These are phyloP conservation scores for Mortierella claussenii DNA, from an alignment of 192 early-diverging fungal species.

Conservation along the genomic window DNA sequence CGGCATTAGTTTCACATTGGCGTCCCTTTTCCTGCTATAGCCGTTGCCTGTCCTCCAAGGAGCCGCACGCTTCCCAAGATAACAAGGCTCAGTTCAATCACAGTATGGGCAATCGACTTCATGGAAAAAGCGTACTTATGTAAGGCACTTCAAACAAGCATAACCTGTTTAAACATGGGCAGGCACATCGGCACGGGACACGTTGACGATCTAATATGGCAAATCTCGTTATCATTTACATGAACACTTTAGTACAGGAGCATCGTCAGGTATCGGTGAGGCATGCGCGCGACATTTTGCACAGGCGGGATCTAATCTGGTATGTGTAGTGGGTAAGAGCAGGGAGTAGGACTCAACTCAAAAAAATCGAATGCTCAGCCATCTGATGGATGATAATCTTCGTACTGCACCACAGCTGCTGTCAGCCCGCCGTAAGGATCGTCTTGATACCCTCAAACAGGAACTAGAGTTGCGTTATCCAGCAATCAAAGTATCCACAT, in stretches of 20 bases:
- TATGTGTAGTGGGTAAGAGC: constrained; percentile 30
- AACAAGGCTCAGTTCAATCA: too few species aligned
- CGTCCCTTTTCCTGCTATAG: too few species aligned
- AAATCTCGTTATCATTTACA: background rate
- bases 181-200: too few species aligned
- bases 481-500: constrained; percentile 63
- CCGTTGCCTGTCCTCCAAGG: too few species aligned
- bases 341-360: too few species aligned
- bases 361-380: too few species aligned
- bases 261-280: constrained; percentile 76
- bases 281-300: constrained; percentile 76
- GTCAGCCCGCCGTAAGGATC: constrained; percentile 73
- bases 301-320: constrained; percentile 65
- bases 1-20: too few species aligned
- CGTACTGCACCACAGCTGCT: too few species aligned
- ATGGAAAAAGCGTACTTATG: constrained; percentile 47
- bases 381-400: too few species aligned
- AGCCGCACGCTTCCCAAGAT: too few species aligned
- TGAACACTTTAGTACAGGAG: constrained; percentile 63
- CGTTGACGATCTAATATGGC: too few species aligned
- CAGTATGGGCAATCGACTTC: constrained; percentile 25
- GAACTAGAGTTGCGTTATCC: constrained; percentile 62
- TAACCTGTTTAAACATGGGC: too few species aligned
- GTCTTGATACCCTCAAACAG: constrained; percentile 66
- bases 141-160: background rate